Base-by-base conservation (phyloP, 2,329 filamentous ascomycete species). In the Aspergillus quadricinctus region DNA sequence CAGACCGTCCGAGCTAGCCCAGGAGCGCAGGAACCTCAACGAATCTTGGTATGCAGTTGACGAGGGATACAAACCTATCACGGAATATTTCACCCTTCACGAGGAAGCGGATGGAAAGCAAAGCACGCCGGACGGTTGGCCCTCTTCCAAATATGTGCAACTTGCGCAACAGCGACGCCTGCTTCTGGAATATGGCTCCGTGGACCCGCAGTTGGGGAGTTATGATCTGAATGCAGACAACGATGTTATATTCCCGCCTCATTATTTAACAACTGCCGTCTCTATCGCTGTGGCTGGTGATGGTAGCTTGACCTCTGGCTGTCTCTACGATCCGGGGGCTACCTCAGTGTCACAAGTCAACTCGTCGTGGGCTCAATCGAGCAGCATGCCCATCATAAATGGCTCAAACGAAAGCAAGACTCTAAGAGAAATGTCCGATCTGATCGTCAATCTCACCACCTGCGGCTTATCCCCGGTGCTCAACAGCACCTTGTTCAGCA, bases 401-500 rank as follows among this genome's bases (percentile, higher is more conserved):
- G 66, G 63, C 48, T 61, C 64, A 23, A 66, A 66, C 28, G 57
- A 63, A 10, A 61, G 66, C 11, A 58, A 65, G 28, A 62, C 70
- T 28, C 58, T 75, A 52, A 59, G 37, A 2, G 61, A 69, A 17
- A 54, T 78, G 25, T 69, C 75, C 1, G 62, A 66, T 17, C 61
- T 75, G 5, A 63, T 75, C 10, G 63, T 68, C 3, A 74, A 75
- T 25, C 60, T 79, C 1, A 83, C 80, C 4, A 70, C 74, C 9
- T 88, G 86, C 64, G 86, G 86, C 17, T 79, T 88, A 43, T 84
- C 83, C 1, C 79, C 84, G 0, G 69, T 82, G 2, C 74, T 88
- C 8, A 87, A 88, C 64, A 65, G 68, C 23, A 83, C 83, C 1
- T 72, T 87, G 2, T 74, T 78, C 46, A 76, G 77, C 55, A 61